Evolutionary conservation across 139 green algal species (phyloP), one percentile per base, ranked within the genome.

Genomic region (Chlorella ohadii): DNA sequence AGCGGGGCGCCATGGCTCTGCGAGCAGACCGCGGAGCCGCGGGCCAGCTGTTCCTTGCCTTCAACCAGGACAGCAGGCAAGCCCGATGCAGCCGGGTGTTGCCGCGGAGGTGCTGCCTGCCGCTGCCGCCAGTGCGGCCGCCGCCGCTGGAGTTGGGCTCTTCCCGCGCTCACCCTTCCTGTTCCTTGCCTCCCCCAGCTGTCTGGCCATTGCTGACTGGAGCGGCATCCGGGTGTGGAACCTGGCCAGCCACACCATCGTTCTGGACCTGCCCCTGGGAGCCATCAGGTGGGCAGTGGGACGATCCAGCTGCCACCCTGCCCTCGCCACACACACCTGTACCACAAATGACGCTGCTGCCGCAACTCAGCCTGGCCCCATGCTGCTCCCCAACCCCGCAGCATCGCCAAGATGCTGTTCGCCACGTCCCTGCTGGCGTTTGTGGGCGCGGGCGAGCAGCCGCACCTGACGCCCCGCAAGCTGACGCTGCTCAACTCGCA

Each of bases 361-460:
- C 22, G 27, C 63, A 38, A n/a, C 63, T n/a, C 63, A 12, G 1
- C 63, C 63, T 12, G 11, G 6, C 64, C 13, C 31, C 31, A 34
- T 71, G n/a, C 64, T 22, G 27, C 34, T 7, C 71, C 63, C 9
- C 47, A 51, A n/a, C 64, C 28, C 31, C 78, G 82, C 92, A 97
- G 94, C 56, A 85, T 94, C 23, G 91, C 88, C 23, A 88, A 96
- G 80, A 97, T 97, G 94, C 91, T 97, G 2, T 97, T 94, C 83
- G 95, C 91, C 82, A 96, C 93, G 23, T 95, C 89, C 85, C 84
- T 98, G 34, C 59, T 98, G 72, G 94, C 91, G 1, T 96, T 91
- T 77, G 94, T 95, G 28, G 94, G 94, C 1, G 94, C 94, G 64
- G 93, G 94, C 6, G 90, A 93, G 84, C 93, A 97, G 90, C 91